These are phyloP conservation scores for Mallotus japonicus DNA, from an alignment of 441 rosid genomes.

Conservation along the genomic window DNA sequence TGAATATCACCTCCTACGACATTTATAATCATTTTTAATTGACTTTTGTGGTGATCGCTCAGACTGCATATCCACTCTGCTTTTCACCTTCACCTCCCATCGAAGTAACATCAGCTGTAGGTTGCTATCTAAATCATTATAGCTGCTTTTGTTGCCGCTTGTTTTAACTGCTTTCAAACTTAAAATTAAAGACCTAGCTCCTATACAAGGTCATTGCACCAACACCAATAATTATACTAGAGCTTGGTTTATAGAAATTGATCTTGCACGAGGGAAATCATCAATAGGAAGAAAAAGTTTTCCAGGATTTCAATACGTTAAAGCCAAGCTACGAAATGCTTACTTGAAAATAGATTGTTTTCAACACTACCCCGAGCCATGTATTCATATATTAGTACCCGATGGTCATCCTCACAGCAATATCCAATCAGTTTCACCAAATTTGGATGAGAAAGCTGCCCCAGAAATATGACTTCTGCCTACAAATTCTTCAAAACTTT, in stretches of 20 bases:
- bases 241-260: not conserved
- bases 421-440: slow-evolving; percentile 89
- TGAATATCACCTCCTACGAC: not conserved
- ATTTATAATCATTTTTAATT: not conserved
- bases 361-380: slow-evolving; percentile 96
- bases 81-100: not conserved
- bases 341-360: slow-evolving; percentile 80
- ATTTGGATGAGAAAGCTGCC: slow-evolving; percentile 95
- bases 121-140: slow-evolving; percentile 1
- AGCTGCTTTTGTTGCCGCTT: not conserved
- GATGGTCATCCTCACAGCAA: slow-evolving; percentile 88
- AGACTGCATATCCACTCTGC: not conserved
- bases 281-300: slow-evolving; percentile 1
- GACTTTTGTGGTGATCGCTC: too few species aligned
- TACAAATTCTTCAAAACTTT: slow-evolving; percentile 29
- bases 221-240: not conserved
- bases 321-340: slow-evolving; percentile 24
- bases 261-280: not conserved
- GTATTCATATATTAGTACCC: slow-evolving; percentile 84
- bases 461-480: slow-evolving; percentile 97
- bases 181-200: not conserved
- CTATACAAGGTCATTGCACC: not conserved
- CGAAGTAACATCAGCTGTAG: not conserved
- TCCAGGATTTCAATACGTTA: not conserved
- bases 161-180: not conserved